Percentiles rank a stretch among this genome's conserved stretches.
These are phyloP conservation scores for Mortierella claussenii DNA, from an alignment of 192 early-diverging fungal genomes.

Conservation along the genomic window DNA sequence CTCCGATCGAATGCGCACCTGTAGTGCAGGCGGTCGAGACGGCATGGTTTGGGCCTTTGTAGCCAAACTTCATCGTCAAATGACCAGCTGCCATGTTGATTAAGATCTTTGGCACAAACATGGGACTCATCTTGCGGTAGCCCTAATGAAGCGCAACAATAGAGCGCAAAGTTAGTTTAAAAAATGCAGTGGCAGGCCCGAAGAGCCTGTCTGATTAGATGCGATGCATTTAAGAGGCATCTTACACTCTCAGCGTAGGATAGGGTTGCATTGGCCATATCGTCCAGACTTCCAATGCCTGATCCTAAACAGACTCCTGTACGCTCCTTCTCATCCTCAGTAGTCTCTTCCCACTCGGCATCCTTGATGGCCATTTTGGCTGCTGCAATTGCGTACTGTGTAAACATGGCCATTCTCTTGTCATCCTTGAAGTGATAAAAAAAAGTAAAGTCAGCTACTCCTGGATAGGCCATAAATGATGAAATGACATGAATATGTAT, in stretches of 20 bases:
- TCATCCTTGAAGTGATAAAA: constrained; percentile 66
- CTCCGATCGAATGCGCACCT: constrained; percentile 94
- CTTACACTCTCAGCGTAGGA: constrained; percentile 66
- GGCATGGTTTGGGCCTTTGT: constrained; percentile 91
- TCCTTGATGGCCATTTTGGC: constrained; percentile 89
- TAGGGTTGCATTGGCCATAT: constrained; percentile 69
- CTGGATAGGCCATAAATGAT: too few relatives aligned
- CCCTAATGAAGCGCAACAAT: constrained; percentile 59
- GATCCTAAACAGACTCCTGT: constrained; percentile 96
- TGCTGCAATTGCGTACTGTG: constrained; percentile 86
- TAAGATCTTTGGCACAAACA: constrained; percentile 91
- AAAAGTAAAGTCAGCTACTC: neutral
- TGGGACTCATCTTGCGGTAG: constrained; percentile 81
- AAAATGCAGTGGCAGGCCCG: too few relatives aligned
- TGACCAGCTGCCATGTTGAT: constrained; percentile 97
- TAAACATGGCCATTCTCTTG: constrained; percentile 82
- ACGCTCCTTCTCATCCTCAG: constrained; percentile 67
- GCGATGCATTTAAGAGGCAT: too few relatives aligned
- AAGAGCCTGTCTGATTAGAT: too few relatives aligned
- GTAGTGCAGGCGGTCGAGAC: constrained; percentile 96
- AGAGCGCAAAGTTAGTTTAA: too few relatives aligned
- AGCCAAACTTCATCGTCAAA: constrained; percentile 88
- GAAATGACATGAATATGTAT: too few relatives aligned
- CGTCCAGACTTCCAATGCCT: constrained; percentile 93
- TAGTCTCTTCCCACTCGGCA: constrained; percentile 72